Percentiles rank a stretch among this genome's conserved stretches.
Evolutionary conservation across 306 rosid genomes (phyloP).

Genomic region (Cajanus cajan): DNA sequence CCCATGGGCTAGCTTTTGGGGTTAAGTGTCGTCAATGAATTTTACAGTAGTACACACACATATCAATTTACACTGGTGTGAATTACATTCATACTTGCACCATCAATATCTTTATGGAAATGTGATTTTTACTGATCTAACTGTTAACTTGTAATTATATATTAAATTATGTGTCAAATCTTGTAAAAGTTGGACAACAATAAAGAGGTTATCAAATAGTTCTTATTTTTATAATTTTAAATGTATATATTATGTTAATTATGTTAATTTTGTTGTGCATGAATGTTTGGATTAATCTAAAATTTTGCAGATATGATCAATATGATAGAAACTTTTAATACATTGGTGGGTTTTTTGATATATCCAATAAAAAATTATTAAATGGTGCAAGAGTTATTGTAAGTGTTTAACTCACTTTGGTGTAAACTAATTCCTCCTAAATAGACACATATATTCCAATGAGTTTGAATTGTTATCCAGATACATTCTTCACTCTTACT

Average conservation of each 20-base stretch:
- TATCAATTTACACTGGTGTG: not conserved
- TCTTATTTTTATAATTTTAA: not conserved
- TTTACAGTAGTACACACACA: not conserved
- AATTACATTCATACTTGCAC: not conserved
- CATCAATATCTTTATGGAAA: not conserved
- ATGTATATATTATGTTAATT: not conserved
- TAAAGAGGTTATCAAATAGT: not conserved
- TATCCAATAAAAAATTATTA: not conserved
- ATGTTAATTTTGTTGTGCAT: not conserved
- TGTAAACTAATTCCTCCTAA: not conserved
- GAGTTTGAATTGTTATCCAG: not conserved
- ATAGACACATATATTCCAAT: not conserved
- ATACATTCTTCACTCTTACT: conserved; percentile 14
- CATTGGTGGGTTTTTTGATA: not conserved
- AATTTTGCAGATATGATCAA: not conserved
- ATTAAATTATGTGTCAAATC: not conserved
- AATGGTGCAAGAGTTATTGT: not conserved
- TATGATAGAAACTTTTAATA: not conserved
- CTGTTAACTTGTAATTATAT: not conserved
- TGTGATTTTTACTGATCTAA: not conserved
- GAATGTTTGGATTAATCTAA: not conserved
- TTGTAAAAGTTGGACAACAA: not conserved
- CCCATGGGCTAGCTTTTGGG: not conserved
- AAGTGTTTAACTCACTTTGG: not conserved
- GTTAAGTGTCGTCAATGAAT: conserved; percentile 1